These are phyloP conservation scores for Thuidium tamariscinum DNA, from an alignment of 225 moss, liverwort and hornwort genomes.

Conservation along the genomic window DNA sequence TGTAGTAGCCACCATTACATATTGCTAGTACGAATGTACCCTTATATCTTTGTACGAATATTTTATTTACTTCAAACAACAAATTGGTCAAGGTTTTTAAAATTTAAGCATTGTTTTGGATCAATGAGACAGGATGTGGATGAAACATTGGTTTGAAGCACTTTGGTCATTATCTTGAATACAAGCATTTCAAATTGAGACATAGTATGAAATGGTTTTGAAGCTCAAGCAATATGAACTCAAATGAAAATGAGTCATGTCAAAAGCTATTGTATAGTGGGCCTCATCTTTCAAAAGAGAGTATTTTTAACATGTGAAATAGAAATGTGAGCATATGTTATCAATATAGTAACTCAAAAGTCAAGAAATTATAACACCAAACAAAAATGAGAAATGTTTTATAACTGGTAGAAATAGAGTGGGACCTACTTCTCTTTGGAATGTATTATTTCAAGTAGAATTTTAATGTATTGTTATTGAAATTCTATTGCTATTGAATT, in stretches of 20 bases:
- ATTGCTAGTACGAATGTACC: too few species aligned
- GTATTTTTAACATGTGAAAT: not conserved
- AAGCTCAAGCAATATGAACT: not conserved
- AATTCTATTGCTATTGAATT: not conserved
- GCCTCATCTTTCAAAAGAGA: too few species aligned
- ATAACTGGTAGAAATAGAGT: not conserved
- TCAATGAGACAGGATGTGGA: not conserved
- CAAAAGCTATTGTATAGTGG: not conserved
- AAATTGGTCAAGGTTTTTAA: not conserved
- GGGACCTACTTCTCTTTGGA: not conserved
- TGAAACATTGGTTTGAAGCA: not conserved
- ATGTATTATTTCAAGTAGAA: not conserved
- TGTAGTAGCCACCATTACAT: too few species aligned
- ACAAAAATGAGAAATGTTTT: not conserved
- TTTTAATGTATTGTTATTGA: not conserved
- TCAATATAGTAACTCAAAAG: not conserved
- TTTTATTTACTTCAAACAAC: not conserved
- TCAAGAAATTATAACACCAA: not conserved
- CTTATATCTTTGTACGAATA: not conserved
- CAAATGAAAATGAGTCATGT: not conserved
- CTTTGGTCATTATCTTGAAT: not conserved
- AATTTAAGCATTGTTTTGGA: too few species aligned
- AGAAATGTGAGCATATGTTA: not conserved
- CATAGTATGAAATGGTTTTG: not conserved
- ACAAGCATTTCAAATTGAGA: not conserved